Evolutionary conservation across 2,329 filamentous ascomycete species (phyloP).

Genomic region (Teratosphaeriaceae sp.): DNA sequence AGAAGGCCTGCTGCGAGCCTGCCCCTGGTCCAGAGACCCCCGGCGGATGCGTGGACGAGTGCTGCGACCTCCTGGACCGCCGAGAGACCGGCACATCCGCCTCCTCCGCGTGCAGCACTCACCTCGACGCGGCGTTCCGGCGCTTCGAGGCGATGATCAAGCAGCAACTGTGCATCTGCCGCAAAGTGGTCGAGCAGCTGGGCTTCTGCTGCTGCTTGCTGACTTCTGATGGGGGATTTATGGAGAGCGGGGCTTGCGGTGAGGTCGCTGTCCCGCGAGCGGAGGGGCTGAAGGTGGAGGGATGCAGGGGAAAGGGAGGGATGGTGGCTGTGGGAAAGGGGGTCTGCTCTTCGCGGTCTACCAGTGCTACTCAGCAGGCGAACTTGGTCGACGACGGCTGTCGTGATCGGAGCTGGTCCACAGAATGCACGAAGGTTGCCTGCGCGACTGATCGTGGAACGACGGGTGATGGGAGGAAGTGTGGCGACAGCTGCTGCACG

Average conservation of each 20-base stretch:
- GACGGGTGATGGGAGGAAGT: no score
- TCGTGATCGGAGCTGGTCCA: no score
- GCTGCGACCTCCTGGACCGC: background rate
- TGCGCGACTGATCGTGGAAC: no score
- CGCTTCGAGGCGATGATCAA: slow-evolving; percentile 5
- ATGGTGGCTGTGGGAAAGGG: no score
- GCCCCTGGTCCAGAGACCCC: background rate
- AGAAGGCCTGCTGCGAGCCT: background rate
- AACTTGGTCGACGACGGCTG: no score
- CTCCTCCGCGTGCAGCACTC: slow-evolving; percentile 7
- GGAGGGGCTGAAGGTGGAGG: background rate
- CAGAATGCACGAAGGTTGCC: no score
- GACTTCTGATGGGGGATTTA: background rate
- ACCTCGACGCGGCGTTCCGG: slow-evolving; percentile 8
- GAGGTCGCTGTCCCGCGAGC: background rate
- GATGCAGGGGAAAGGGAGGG: no score
- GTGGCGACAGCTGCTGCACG: no score
- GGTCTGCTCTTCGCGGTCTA: no score
- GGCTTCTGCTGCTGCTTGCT: slow-evolving; percentile 7
- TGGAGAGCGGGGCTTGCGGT: background rate
- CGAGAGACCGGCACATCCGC: background rate
- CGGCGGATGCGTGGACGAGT: background rate
- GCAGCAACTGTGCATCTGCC: slow-evolving; percentile 8
- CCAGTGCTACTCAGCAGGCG: no score
- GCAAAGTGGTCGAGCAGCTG: slow-evolving; percentile 5